Evolutionary conservation across 768 basidiomycete genomes (phyloP).

Genomic region (Grammothele lineata): DNA sequence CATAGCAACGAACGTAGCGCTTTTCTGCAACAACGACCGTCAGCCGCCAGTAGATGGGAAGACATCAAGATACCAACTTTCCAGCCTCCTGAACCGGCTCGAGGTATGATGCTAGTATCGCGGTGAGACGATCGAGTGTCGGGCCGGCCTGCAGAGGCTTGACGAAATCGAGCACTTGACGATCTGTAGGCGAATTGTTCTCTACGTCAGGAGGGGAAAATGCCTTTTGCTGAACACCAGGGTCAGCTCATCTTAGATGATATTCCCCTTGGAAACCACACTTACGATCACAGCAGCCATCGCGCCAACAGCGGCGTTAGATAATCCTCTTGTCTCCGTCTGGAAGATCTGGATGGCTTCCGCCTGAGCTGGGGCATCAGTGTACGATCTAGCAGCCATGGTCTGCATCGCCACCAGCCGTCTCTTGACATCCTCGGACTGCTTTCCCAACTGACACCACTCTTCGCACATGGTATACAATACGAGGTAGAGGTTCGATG

Average conservation of each 20-base stretch:
- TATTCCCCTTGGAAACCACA: slow-evolving; percentile 17
- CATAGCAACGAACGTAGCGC: slow-evolving; percentile 66
- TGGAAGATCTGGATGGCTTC: slow-evolving; percentile 51
- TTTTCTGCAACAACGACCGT: slow-evolving; percentile 47
- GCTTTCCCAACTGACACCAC: slow-evolving; percentile 85
- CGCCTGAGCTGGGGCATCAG: slow-evolving; percentile 49
- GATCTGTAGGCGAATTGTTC: slow-evolving; percentile 63
- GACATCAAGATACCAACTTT: slow-evolving; percentile 47
- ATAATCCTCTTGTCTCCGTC: slow-evolving; percentile 67
- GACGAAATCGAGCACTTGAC: slow-evolving; percentile 39
- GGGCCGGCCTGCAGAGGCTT: slow-evolving; percentile 50
- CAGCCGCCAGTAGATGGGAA: background rate
- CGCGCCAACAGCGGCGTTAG: slow-evolving; percentile 81
- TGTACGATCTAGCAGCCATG: slow-evolving; percentile 49
- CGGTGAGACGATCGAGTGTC: slow-evolving; percentile 62
- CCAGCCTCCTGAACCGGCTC: slow-evolving; percentile 47
- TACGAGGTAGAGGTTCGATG: slow-evolving; percentile 68
- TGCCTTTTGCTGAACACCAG: slow-evolving; percentile 59
- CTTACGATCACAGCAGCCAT: slow-evolving; percentile 85
- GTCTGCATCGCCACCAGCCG: slow-evolving; percentile 69
- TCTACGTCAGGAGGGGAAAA: slow-evolving; percentile 62
- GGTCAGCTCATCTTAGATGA: too few species aligned
- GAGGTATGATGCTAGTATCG: slow-evolving; percentile 63
- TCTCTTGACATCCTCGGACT: slow-evolving; percentile 68
- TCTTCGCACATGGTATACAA: slow-evolving; percentile 87